Conservation (phyloP, 306 rosid species). For the Trifolium fragiferum region DNA sequence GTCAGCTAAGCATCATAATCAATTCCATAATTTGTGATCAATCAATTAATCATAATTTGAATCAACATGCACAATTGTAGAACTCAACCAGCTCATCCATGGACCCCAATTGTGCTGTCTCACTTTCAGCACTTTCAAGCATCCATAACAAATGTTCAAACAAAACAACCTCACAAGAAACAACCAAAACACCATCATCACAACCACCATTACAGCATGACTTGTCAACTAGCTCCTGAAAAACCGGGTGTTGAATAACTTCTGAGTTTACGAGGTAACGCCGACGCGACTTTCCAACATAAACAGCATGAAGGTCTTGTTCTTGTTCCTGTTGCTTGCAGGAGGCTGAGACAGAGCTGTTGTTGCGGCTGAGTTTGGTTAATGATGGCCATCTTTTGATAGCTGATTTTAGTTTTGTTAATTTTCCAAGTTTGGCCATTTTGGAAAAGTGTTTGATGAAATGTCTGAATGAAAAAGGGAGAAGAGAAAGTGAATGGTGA, state of each 20-base stretch:
- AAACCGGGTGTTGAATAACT: conserved; percentile 71
- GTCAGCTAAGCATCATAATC: not conserved
- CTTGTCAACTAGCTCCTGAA: conserved; percentile 78
- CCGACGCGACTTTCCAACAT: conserved; percentile 78
- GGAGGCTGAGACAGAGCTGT: conserved; percentile 46
- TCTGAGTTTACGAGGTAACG: conserved; percentile 71
- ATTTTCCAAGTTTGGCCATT: conserved; percentile 80
- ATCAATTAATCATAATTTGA: no score
- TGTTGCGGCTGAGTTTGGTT: conserved; percentile 64
- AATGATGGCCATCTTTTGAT: conserved; percentile 82
- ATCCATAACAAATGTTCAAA: conserved; percentile 95
- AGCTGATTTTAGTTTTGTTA: conserved; percentile 85
- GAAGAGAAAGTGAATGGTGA: conserved; percentile 8
- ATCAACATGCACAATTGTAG: conserved; percentile 59
- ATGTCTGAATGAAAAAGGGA: not conserved
- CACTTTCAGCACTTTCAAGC: conserved; percentile 71
- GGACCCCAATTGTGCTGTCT: conserved; percentile 69
- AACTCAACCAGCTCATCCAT: conserved; percentile 82
- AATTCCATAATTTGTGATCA: not conserved
- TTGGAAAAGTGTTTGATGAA: conserved; percentile 2
- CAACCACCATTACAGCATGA: conserved; percentile 27
- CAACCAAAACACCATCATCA: conserved; percentile 51
- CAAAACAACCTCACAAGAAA: conserved; percentile 85
- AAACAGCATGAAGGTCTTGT: conserved; percentile 58
- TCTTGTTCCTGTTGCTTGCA: not conserved